Base-by-base conservation (phyloP, 139 green algal species). In the Chlorella sp. region DNA sequence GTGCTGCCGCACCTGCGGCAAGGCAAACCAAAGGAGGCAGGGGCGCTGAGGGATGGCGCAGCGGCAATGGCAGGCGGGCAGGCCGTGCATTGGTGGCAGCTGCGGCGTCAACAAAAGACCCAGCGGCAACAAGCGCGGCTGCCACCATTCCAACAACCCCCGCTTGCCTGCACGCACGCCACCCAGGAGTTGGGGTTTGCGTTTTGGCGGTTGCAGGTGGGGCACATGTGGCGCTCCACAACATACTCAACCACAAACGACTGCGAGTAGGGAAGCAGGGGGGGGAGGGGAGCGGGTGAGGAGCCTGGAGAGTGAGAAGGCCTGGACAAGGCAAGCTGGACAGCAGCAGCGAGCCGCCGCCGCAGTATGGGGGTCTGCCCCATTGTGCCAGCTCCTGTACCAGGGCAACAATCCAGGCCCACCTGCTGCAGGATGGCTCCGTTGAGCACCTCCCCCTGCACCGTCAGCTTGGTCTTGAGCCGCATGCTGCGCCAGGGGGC, bases 101-200 rank as follows among this genome's bases (percentile, higher is more conserved):
- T 26, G 51, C 44, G 43, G 41, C 43, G 22, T 11, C 69, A 46
- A 7, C 24, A n/a, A 8, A 30, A n/a, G n/a, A n/a, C n/a, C n/a
- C 4, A 44, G 6, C n/a, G 51, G 38, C 11, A 34, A 9, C 76
- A 38, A 4, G 6, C 17, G 38, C 38, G 40, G 26, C 24, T 58
- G 0, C 43, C 7, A 6, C 8, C 44, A 43, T 64, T n/a, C 43
- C 79, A 20, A 22, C 36, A 54, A 36, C 44, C 38, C n/a, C 99
- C 95, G 43, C 97, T 89, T 30, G 97, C 91, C 94, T 98, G 89
- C 48, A 97, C 96, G 78, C 90, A 95, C 4, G 96, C 96, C 56
- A 92, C 93, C 96, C 97, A 99, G n/a, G 91, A 90, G 90, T 99
- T 97, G 46, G 94, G 93, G 91, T 99, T 99, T 64, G 96, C 95